Evolutionary conservation across 352 stramenopile genomes (phyloP).

Genomic region (Globisporangium viniferum): DNA sequence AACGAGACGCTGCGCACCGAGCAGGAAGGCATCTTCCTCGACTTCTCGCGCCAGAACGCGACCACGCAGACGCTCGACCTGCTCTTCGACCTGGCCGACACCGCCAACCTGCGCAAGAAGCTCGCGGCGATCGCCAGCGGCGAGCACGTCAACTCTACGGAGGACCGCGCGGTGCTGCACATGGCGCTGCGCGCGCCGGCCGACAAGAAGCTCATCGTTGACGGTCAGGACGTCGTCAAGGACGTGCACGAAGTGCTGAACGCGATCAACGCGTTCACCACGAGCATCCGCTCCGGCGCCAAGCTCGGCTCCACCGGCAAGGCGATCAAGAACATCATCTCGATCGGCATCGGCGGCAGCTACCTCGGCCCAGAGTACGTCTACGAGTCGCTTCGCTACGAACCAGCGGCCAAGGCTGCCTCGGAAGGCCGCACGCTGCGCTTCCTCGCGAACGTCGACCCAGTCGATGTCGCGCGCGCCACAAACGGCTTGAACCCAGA

Average conservation of each 20-base stretch:
- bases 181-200: conserved; percentile 91
- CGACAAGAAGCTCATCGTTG: conserved; percentile 84
- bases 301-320: conserved; percentile 93
- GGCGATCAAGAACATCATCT: conserved; percentile 93
- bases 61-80: conserved; percentile 87
- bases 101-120: conserved; percentile 84
- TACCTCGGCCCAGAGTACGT: conserved; percentile 98
- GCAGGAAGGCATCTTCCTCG: conserved; percentile 92
- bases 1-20: conserved; percentile 89
- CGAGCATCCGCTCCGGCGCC: conserved; percentile 86
- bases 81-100: conserved; percentile 90
- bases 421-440: conserved; percentile 86
- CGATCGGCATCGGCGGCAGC: conserved; percentile 95
- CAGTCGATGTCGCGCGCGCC: conserved; percentile 92
- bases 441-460: conserved; percentile 99
- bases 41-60: conserved; percentile 94
- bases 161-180: conserved; percentile 95
- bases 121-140: conserved; percentile 90
- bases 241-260: conserved; percentile 96
- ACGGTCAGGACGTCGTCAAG: conserved; percentile 94
- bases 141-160: conserved; percentile 95
- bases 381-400: conserved; percentile 90
- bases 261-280: conserved; percentile 92
- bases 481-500: conserved; percentile 92
- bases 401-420: conserved; percentile 80